These are phyloP conservation scores for Symmetrospora coprosmae DNA, from an alignment of 768 basidiomycete species.

Conservation along the genomic window DNA sequence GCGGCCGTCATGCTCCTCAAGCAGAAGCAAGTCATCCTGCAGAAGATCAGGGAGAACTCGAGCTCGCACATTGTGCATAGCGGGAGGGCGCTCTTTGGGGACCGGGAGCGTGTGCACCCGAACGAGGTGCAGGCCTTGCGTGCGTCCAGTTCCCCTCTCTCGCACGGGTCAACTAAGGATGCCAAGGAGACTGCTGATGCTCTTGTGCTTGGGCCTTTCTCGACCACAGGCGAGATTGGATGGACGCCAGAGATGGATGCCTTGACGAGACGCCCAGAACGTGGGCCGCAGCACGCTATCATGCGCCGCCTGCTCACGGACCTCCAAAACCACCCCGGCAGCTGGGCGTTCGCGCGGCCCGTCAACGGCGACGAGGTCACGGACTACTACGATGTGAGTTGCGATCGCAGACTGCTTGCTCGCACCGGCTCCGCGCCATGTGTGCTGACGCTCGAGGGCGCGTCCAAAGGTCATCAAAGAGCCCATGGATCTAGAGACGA, in stretches of 20 bases:
- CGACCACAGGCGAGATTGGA: constrained; percentile 59
- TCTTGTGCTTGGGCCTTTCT: background rate
- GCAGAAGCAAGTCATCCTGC: constrained; percentile 70
- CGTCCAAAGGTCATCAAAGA: constrained; percentile 63
- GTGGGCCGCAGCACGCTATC: constrained; percentile 46
- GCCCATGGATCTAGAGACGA: constrained; percentile 83
- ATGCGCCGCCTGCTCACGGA: constrained; percentile 70
- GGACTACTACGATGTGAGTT: constrained; percentile 59
- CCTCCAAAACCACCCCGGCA: constrained; percentile 57
- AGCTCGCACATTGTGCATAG: constrained; percentile 70
- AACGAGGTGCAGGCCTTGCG: constrained; percentile 75
- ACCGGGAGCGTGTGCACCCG: constrained; percentile 44
- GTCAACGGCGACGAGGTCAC: constrained; percentile 67
- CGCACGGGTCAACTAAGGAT: no score
- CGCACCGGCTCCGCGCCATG: background rate
- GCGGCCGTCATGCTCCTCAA: constrained; percentile 57
- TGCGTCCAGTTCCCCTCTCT: constrained; percentile 42
- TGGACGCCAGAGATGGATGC: constrained; percentile 76
- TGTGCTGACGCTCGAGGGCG: background rate
- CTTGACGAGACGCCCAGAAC: constrained; percentile 43
- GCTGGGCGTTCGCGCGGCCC: constrained; percentile 79
- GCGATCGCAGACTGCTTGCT: background rate
- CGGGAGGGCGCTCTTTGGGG: constrained; percentile 46
- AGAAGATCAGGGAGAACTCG: constrained; percentile 74
- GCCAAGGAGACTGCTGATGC: no score